Percentiles rank a stretch among this genome's conserved stretches.
Evolutionary conservation across 2,329 filamentous ascomycete species (phyloP).

Genomic region (Bipolaris zeicola): DNA sequence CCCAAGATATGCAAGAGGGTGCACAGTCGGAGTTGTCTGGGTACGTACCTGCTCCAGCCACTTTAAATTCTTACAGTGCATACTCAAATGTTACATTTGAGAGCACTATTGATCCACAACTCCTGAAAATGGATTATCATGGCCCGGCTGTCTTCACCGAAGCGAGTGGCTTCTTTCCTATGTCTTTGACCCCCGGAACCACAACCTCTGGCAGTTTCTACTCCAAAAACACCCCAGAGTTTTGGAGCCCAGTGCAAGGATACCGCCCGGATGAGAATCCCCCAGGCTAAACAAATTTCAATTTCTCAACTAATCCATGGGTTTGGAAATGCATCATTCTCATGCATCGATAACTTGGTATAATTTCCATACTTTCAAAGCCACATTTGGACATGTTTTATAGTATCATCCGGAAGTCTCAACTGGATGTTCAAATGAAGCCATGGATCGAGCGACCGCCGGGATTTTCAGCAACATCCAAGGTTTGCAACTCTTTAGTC

Average conservation of each 20-base stretch:
- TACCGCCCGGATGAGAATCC: background rate
- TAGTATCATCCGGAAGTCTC: too few relatives aligned
- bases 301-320: background rate
- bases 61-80: background rate
- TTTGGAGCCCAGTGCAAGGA: background rate
- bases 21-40: slow-evolving; percentile 1
- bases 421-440: background rate
- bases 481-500: background rate
- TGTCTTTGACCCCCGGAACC: background rate
- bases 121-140: background rate
- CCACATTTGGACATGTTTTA: background rate
- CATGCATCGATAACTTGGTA: too few relatives aligned
- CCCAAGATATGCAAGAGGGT: background rate
- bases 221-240: background rate
- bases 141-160: background rate
- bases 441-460: background rate
- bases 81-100: background rate
- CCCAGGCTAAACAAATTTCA: background rate
- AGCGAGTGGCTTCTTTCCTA: background rate
- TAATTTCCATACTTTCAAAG: too few relatives aligned
- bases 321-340: background rate
- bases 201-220: background rate
- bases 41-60: slow-evolving; percentile 9
- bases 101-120: background rate
- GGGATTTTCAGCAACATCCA: background rate